Base-by-base conservation (phyloP, 179 eudicot species). In the Gypsophila paniculata region DNA sequence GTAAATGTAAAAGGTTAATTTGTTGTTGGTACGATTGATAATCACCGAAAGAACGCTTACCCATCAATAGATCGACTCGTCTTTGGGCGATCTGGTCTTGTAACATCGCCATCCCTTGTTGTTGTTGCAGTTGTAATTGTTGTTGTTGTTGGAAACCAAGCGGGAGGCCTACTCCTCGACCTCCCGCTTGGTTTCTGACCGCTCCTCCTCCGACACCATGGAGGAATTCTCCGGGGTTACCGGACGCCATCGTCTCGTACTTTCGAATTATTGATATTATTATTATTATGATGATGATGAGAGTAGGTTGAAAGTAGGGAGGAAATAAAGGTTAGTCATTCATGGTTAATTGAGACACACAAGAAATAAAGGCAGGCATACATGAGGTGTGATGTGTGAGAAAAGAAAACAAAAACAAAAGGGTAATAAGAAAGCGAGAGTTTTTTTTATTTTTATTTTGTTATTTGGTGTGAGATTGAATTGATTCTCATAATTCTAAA, bases 1-100 rank as follows among this genome's bases (percentile, higher is more conserved):
- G 76, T 0, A 70, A 78, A 1, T 71, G 71, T 1, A 83, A 86
- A 1, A 76, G 82, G 12, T 87, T 88, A 14, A 82, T 58, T 0
- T 58, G 52, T 46, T 46, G 52, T 12, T 46, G 52, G 15, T 46
- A 46, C 14, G 52, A 46, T 46, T 84, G 91, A 23, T 80, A 89
- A 78, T 89, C 91, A 0, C 85, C 84, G 4, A 85, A 76, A 7
- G 90, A 84, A 7, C 95, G 82, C 58, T 89, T 89, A 8, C 94
- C 94, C 76, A 74, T 69, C 61, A 73, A 32, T 21, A 75, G 80
- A 53, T 79, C 85, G 13, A 82, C 65, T 4, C 84, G 72, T 25
- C 83, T 68, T 21, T 72, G 82, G 8, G 72, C 75, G 83, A 86
- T 84, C 87, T 88, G 93, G 29, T 75, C 74, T 21, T 52, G 69